Base-by-base conservation (phyloP, 768 basidiomycete genomes). In the Lactarius tabidus region DNA sequence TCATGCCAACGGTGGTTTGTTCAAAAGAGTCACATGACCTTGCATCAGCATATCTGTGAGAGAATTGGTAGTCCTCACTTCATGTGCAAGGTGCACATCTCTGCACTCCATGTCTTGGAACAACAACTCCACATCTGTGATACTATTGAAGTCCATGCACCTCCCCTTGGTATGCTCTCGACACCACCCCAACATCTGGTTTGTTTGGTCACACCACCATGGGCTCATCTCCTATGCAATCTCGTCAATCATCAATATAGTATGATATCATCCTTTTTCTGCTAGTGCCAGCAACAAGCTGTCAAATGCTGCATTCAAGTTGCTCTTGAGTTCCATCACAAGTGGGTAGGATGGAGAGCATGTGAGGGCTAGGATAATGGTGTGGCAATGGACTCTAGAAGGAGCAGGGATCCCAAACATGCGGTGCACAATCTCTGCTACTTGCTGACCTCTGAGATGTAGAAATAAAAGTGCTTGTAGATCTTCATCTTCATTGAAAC, bases 171-270 rank as follows among this genome's bases (percentile, higher is more conserved):
- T 48, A 23, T 57, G 45, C 38, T 66, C 60, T 2, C 51, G n/a
- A n/a, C 65, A 66, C 6, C 57, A 12, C 0, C 65, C 60, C 4
- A 66, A n/a, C 3, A 66, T 14, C 12, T 53, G 62, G 38, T 66
- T 66, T 1, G 45, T 51, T 31, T 26, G 33, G 10, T 58, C 36
- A 23, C 62, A 56, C 45, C 57, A n/a, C n/a, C n/a, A n/a, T n/a
- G n/a, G n/a, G n/a, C n/a, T n/a, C n/a, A n/a, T n/a, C n/a, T n/a
- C n/a, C n/a, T n/a, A n/a, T n/a, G n/a, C n/a, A n/a, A n/a, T n/a
- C n/a, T n/a, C n/a, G n/a, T n/a, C n/a, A n/a, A 66, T 1, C 56
- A 63, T 63, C 3, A 63, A 10, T 2, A 63, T 28, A 5, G 5
- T 18, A 23, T 58, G 62, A 6, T n/a, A 45, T 10, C 1, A 14